Evolutionary conservation across 176 grass and related monocot genomes (phyloP), one percentile per base, ranked within the genome.

Genomic region (Oryza meridionalis): DNA sequence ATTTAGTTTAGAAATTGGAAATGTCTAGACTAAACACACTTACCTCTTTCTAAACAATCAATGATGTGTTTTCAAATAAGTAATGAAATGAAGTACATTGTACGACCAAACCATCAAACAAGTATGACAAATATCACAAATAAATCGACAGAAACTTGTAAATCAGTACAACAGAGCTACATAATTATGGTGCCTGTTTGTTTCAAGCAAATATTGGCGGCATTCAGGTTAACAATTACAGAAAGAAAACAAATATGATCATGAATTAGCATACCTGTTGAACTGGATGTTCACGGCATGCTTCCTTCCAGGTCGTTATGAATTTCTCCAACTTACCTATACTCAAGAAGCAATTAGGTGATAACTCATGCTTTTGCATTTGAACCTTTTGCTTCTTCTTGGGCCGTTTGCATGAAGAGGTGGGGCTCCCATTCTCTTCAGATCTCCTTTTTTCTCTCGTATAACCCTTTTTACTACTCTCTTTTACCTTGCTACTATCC

Each of bases 231-330:
- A 45, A 31, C 21, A 53, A 79, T 44, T 73, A 43, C 46, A 73
- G 42, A 62, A 67, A 67, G 22, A 84, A 53, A 55, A 78, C 15
- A 51, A 31, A 11, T 11, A 84, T 55, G 9, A 72, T 46, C 19
- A 51, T 50, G 25, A 49, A 46, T 81, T 81, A 53, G 49, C 33
- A 55, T 91, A 98, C 96, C 96, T 98, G 87, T 66, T 84, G 64
- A 82, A 93, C 84, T 45, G 93, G 71, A 88, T 90, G 91, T 69
- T 91, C 88, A 68, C 70, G 71, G 59, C 96, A 98, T 78, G 91
- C 84, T 88, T 93, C 93, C 85, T 92, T 98, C 96, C 96, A 98
- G 51, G 89, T 95, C 59, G 93, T 89, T 69, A 90, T 90, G 82
- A 98, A 95, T 73, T 91, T 93, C 70, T 95, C 89, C 79, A 98